These are phyloP conservation scores for Paramecium pentaurelia DNA, from an alignment of 73 alveolate genomes.

Conservation along the genomic window DNA sequence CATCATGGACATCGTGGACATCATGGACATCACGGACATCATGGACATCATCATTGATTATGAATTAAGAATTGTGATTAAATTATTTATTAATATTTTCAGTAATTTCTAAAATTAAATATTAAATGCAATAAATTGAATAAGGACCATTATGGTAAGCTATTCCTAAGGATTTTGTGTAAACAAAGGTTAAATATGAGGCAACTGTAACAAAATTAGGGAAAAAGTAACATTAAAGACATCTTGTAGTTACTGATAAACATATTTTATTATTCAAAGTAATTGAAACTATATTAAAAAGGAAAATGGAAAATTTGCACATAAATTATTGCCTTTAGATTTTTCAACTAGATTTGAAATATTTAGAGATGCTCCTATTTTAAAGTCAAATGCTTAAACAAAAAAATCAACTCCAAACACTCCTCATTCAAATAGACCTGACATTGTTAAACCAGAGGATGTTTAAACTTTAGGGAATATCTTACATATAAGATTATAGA, in stretches of 20 bases:
- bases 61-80: not conserved
- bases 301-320: not conserved
- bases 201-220: conserved; percentile 12
- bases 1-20: not conserved
- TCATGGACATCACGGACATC: not conserved
- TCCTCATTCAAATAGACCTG: not conserved
- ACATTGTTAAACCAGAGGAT: conserved; percentile 40
- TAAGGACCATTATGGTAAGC: not conserved
- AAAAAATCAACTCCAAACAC: not conserved
- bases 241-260: not conserved
- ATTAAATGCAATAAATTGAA: not conserved
- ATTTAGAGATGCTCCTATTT: not conserved
- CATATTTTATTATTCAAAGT: not conserved
- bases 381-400: not conserved
- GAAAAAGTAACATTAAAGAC: not conserved
- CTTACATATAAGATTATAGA: not conserved
- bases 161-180: not conserved
- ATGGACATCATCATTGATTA: not conserved
- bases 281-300: not conserved
- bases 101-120: not conserved
- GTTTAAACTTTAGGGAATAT: conserved; percentile 5
- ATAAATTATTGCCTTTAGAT: not conserved
- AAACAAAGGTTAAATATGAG: not conserved
- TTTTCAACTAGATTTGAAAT: conserved; percentile 28
- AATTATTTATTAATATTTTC: not conserved